Evolutionary conservation across 2,329 filamentous ascomycete genomes (phyloP).

Genomic region (Hyphodiscus sp.): DNA sequence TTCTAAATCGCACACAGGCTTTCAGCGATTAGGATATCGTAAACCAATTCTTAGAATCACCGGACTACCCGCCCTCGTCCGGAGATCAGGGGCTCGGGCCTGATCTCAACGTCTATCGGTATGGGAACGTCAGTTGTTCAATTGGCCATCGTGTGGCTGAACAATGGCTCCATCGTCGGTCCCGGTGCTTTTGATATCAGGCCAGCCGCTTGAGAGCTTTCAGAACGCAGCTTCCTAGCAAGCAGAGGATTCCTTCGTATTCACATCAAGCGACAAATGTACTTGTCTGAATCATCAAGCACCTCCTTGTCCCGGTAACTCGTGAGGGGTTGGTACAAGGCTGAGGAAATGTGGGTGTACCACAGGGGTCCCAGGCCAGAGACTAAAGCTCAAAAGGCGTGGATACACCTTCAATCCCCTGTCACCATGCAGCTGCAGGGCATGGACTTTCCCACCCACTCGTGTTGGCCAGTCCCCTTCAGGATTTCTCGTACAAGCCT

Average conservation of each 20-base stretch:
- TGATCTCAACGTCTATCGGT: neutral
- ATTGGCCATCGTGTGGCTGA: neutral
- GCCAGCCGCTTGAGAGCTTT: too few relatives aligned
- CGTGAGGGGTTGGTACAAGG: neutral
- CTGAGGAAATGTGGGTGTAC: neutral
- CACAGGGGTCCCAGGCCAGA: neutral
- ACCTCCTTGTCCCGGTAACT: neutral
- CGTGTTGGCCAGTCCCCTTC: too few relatives aligned
- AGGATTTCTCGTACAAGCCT: too few relatives aligned
- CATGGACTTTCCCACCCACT: neutral
- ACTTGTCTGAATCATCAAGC: neutral
- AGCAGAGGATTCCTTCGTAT: neutral
- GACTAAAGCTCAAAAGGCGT: conserved; percentile 3
- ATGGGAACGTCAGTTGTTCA: neutral
- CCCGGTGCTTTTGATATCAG: too few relatives aligned
- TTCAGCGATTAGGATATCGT: too few relatives aligned
- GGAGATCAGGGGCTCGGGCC: too few relatives aligned
- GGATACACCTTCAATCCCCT: conserved; percentile 2
- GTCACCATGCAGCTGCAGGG: conserved; percentile 10
- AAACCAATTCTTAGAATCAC: too few relatives aligned
- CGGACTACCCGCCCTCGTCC: too few relatives aligned
- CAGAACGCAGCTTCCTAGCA: too few relatives aligned
- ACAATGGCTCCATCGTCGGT: neutral
- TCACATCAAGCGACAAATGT: neutral
- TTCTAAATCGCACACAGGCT: too few relatives aligned